phyloP scores from a whole-genome alignment of 2,329 filamentous ascomycete genomes.

The Colletotrichum magnum region DNA sequence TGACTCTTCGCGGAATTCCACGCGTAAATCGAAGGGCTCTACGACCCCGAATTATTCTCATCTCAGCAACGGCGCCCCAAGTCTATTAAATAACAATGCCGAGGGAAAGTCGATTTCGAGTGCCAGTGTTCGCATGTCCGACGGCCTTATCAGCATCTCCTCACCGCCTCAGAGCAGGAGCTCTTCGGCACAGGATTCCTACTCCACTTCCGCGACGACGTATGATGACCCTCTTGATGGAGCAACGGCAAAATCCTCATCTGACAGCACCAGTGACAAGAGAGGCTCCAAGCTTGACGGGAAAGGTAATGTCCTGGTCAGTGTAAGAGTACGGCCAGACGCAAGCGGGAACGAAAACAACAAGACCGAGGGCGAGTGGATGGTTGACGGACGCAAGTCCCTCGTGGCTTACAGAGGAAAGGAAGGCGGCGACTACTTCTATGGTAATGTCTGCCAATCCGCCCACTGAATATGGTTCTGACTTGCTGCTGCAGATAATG shows the following conservation, averaged over 20 bases:
- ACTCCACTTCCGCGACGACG: slow-evolving; percentile 90
- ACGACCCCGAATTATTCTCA: slow-evolving; percentile 64
- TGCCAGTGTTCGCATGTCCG: slow-evolving; percentile 76
- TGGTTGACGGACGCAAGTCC: slow-evolving; percentile 87
- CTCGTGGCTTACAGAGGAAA: slow-evolving; percentile 88
- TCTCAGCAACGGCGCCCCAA: slow-evolving; percentile 70
- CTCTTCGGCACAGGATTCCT: slow-evolving; percentile 93
- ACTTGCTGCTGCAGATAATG: slow-evolving; percentile 78
- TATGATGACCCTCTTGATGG: slow-evolving; percentile 84
- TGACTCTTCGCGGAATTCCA: slow-evolving; percentile 60
- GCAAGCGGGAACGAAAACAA: slow-evolving; percentile 70
- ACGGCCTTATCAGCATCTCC: slow-evolving; percentile 81
- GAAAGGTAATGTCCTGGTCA: slow-evolving; percentile 96
- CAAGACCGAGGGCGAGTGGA: slow-evolving; percentile 86
- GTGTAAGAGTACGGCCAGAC: slow-evolving; percentile 93
- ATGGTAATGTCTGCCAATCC: slow-evolving; percentile 72
- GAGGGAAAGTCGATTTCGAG: slow-evolving; percentile 81
- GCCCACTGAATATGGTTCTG: slow-evolving; percentile 31
- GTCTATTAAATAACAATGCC: slow-evolving; percentile 82
- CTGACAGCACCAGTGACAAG: slow-evolving; percentile 55
- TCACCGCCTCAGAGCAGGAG: slow-evolving; percentile 91
- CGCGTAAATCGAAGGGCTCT: slow-evolving; percentile 69
- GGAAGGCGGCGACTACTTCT: slow-evolving; percentile 92
- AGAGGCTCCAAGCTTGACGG: slow-evolving; percentile 73
- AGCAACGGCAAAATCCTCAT: slow-evolving; percentile 50